These are phyloP conservation scores for Fusarium sp. DNA, from an alignment of 2,329 filamentous ascomycete genomes.

Conservation along the genomic window DNA sequence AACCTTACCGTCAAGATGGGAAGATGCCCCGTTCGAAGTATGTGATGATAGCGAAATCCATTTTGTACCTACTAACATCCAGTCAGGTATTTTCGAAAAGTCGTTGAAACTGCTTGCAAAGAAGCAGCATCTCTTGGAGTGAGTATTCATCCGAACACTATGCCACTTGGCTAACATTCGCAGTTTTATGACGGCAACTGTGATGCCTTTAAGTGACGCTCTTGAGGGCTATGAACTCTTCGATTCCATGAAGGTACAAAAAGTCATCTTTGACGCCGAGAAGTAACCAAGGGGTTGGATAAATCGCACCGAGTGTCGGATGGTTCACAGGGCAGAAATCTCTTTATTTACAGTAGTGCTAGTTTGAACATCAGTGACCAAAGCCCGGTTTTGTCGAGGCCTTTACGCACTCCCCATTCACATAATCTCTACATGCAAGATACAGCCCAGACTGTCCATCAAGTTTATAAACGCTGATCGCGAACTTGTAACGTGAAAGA, in stretches of 20 bases:
- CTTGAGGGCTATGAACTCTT: slow-evolving; percentile 77
- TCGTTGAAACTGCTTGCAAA: slow-evolving; percentile 22
- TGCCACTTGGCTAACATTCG: background rate
- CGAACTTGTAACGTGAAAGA: too few relatives aligned
- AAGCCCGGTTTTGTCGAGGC: too few relatives aligned
- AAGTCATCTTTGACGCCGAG: slow-evolving; percentile 72
- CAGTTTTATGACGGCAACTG: slow-evolving; percentile 79
- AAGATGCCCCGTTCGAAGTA: slow-evolving; percentile 74
- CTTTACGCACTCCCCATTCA: too few relatives aligned
- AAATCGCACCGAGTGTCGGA: too few relatives aligned
- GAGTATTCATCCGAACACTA: background rate
- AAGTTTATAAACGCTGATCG: too few relatives aligned
- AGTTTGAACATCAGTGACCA: too few relatives aligned
- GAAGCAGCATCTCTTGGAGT: slow-evolving; percentile 36
- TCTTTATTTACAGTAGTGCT: too few relatives aligned
- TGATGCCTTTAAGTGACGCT: slow-evolving; percentile 76
- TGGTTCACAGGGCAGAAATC: too few relatives aligned
- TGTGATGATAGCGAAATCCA: slow-evolving; percentile 46
- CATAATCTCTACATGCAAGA: too few relatives aligned
- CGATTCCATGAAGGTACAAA: slow-evolving; percentile 77
- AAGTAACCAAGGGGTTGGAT: slow-evolving; percentile 3
- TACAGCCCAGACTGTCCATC: too few relatives aligned
- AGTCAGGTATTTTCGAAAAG: slow-evolving; percentile 21
- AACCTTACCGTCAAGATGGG: slow-evolving; percentile 80
- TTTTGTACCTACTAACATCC: slow-evolving; percentile 53